phyloP scores from a whole-genome alignment of 495 filamentous ascomycete genomes.

The Pseudevernia furfuracea region DNA sequence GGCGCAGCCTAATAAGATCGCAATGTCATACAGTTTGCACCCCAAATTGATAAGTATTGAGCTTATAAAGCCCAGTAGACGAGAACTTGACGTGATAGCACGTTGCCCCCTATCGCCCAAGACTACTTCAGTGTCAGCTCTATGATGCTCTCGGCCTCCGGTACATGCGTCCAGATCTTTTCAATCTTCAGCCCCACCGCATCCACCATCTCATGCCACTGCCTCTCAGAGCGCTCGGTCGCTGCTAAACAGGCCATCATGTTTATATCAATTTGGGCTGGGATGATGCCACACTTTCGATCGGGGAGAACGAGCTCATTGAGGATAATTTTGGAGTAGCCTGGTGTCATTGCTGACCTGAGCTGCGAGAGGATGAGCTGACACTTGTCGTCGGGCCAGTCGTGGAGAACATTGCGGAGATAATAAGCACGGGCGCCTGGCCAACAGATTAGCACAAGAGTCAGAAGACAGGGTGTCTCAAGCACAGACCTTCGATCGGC shows the following conservation, averaged over 20 bases:
- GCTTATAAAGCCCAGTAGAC: no score
- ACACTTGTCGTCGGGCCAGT: constrained; percentile 39
- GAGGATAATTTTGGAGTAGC: constrained; percentile 40
- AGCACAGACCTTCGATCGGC: constrained; percentile 24
- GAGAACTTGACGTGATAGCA: no score
- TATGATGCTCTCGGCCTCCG: constrained; percentile 38
- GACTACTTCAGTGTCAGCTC: constrained; percentile 30
- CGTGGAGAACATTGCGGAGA: constrained; percentile 39
- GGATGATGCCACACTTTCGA: constrained; percentile 10
- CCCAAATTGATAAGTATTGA: no score
- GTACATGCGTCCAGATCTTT: constrained; percentile 29
- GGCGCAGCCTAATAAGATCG: no score
- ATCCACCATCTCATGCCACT: constrained; percentile 36
- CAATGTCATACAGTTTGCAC: no score
- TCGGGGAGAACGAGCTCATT: constrained; percentile 40
- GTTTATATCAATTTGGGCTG: constrained; percentile 32
- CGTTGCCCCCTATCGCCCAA: neutral
- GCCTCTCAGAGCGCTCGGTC: constrained; percentile 35
- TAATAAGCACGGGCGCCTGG: constrained; percentile 39
- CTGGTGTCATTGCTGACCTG: constrained; percentile 34
- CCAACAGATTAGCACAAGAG: neutral
- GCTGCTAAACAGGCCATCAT: constrained; percentile 37
- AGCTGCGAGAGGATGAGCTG: constrained; percentile 33
- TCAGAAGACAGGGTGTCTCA: no score
- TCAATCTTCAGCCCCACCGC: constrained; percentile 32